phyloP scores from a whole-genome alignment of 139 green algal genomes.

The Closterium sp. region DNA sequence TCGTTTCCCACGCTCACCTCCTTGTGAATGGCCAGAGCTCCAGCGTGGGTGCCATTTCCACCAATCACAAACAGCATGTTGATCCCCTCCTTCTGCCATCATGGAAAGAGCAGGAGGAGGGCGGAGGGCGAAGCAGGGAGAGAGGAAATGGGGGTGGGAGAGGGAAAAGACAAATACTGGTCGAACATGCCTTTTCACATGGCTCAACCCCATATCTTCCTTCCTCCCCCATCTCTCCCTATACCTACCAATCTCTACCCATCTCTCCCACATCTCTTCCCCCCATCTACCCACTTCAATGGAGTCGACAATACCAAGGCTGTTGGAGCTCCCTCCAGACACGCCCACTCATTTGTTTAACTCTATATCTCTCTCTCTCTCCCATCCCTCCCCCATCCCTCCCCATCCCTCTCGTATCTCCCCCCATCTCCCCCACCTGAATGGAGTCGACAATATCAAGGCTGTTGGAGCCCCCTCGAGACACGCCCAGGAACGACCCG shows the following conservation, averaged over 20 bases:
- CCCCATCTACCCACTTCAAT: neutral
- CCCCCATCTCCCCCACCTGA: neutral
- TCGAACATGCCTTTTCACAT: neutral
- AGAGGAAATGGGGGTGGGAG: neutral
- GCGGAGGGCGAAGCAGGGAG: no score
- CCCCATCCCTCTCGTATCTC: neutral
- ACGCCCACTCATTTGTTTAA: neutral
- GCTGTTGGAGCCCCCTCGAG: conserved; percentile 15
- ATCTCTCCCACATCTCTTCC: neutral
- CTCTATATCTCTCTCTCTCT: neutral
- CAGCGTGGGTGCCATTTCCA: conserved; percentile 57
- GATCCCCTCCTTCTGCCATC: conserved; percentile 77
- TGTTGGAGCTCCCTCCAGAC: conserved; percentile 20
- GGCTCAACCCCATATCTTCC: no score
- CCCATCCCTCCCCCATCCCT: neutral
- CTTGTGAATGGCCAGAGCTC: conserved; percentile 45
- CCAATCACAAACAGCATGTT: conserved; percentile 97
- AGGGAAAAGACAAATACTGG: neutral
- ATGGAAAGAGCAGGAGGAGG: no score
- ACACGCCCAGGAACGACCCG: conserved; percentile 31
- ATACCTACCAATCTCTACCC: neutral
- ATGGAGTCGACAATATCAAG: conserved; percentile 36
- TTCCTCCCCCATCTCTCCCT: neutral
- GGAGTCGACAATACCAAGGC: conserved; percentile 25
- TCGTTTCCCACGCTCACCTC: conserved; percentile 17